Evolutionary conservation across 2,329 filamentous ascomycete species (phyloP).

Genomic region (Grosmannia huntii): DNA sequence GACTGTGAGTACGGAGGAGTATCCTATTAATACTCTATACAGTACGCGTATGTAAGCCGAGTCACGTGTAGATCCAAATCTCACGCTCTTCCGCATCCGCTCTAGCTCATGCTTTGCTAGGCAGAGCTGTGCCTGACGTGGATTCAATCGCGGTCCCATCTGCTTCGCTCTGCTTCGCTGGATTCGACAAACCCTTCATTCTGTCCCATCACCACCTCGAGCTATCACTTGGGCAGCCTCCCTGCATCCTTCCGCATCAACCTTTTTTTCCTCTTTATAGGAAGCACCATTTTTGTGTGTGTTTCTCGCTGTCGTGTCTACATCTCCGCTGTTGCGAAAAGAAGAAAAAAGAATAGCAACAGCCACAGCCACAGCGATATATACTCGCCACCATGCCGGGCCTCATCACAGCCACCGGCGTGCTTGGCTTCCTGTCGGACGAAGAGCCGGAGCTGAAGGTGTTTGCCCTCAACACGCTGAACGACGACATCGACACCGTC

Average conservation of each 20-base stretch:
- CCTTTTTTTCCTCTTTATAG: not conserved
- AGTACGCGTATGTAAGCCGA: too few species aligned
- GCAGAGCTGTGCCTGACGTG: constrained; percentile 23
- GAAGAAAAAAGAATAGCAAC: not conserved
- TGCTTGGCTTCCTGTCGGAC: constrained; percentile 90
- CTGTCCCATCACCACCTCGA: too few species aligned
- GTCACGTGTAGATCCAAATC: not conserved
- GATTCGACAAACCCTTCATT: not conserved
- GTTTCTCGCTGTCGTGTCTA: not conserved
- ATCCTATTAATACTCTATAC: too few species aligned
- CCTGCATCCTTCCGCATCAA: not conserved
- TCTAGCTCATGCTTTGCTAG: constrained; percentile 14
- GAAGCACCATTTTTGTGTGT: not conserved
- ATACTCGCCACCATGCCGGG: constrained; percentile 57
- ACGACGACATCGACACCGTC: constrained; percentile 90
- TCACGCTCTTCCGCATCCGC: not conserved
- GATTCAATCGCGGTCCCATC: not conserved
- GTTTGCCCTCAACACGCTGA: constrained; percentile 88
- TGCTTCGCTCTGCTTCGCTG: not conserved
- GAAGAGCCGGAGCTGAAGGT: constrained; percentile 88
- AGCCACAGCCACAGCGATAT: not conserved
- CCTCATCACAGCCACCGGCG: constrained; percentile 84
- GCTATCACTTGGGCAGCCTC: not conserved
- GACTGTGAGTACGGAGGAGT: too few species aligned
- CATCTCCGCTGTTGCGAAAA: not conserved